Conservation (phyloP, 176 grass and related monocot genomes). For the Elaeis guineensis region DNA sequence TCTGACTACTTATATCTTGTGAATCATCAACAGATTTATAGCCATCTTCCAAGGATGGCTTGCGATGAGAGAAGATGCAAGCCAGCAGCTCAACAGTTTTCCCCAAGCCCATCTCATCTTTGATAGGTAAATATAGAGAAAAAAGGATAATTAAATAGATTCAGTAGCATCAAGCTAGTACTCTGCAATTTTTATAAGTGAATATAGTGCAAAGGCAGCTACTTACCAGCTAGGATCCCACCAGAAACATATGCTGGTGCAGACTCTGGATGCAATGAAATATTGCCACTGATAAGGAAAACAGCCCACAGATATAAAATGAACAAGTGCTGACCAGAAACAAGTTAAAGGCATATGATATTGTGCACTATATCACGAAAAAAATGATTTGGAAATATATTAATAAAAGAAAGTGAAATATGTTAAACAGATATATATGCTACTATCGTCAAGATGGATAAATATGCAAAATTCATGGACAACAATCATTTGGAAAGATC, state of each 20-base stretch:
- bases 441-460: no score
- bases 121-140: slow-evolving; percentile 27
- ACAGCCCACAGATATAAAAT: slow-evolving; percentile 3
- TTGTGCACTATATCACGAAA: no score
- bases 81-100: slow-evolving; percentile 92
- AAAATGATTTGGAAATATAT: no score
- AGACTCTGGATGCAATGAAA: slow-evolving; percentile 59
- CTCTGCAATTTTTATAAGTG: neutral
- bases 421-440: no score
- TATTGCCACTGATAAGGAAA: slow-evolving; percentile 52
- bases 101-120: slow-evolving; percentile 98
- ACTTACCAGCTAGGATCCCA: slow-evolving; percentile 84
- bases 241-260: slow-evolving; percentile 56
- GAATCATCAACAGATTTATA: slow-evolving; percentile 17
- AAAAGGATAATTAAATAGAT: neutral
- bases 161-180: slow-evolving; percentile 4
- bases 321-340: neutral
- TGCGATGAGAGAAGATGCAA: slow-evolving; percentile 77
- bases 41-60: slow-evolving; percentile 23
- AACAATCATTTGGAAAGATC: no score
- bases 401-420: no score
- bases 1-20: slow-evolving; percentile 11
- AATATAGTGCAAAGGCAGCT: neutral
- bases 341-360: no score
- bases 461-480: no score